Conservation (phyloP, 139 green algal genomes). For the Klebsormidium nitens region DNA sequence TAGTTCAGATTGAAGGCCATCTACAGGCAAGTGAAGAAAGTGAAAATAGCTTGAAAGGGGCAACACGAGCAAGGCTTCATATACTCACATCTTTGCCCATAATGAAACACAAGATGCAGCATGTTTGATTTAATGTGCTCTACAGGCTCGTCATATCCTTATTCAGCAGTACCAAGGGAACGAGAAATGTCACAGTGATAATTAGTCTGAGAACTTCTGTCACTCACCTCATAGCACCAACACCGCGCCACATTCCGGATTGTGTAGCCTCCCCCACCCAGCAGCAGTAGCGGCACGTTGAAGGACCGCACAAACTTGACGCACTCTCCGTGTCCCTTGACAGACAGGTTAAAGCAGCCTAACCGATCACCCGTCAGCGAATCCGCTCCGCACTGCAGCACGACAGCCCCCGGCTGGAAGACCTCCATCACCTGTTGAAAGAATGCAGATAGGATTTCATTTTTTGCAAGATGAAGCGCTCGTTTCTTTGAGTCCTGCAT, state of each 20-base stretch:
- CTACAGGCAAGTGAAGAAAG: no score
- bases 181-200: background rate
- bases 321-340: conserved; percentile 77
- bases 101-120: background rate
- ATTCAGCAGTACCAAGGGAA: background rate
- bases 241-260: conserved; percentile 93
- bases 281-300: conserved; percentile 88
- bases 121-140: background rate
- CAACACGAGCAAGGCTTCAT: background rate
- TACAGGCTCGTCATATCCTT: background rate
- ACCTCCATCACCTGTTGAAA: conserved; percentile 79
- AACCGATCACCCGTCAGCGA: conserved; percentile 85
- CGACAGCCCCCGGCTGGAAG: conserved; percentile 81
- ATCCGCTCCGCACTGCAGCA: conserved; percentile 91
- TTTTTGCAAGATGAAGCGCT: no score
- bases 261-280: conserved; percentile 94
- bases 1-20: no score
- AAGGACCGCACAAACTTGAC: conserved; percentile 73
- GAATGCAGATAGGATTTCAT: no score
- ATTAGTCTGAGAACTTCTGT: background rate
- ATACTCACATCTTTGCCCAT: background rate
- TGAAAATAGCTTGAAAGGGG: background rate
- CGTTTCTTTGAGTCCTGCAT: no score
- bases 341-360: conserved; percentile 88
- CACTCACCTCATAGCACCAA: conserved; percentile 91